Evolutionary conservation across 208 protist genomes (phyloP).

Genomic region (Tritrichomonas foetus): DNA sequence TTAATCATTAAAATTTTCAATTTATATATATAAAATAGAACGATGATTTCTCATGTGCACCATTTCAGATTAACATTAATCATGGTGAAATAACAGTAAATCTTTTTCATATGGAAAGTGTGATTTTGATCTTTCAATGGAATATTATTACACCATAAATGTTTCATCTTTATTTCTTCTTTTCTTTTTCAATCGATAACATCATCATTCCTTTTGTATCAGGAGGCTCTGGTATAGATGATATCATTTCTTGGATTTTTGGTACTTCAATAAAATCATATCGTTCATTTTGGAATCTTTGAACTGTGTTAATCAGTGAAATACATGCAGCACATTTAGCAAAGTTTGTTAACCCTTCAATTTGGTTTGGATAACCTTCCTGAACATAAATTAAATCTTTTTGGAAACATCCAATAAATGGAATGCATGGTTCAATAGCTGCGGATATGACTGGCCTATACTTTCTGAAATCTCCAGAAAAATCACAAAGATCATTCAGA

Average conservation of each 20-base stretch:
- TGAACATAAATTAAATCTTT: conserved; percentile 12
- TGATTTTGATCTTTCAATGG: no score
- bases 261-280: neutral
- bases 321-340: neutral
- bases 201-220: neutral
- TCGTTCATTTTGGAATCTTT: neutral
- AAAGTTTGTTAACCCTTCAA: neutral
- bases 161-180: no score
- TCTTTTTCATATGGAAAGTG: no score
- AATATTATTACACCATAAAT: no score
- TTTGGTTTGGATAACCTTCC: neutral
- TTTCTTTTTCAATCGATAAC: neutral
- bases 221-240: neutral
- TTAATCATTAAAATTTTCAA: no score
- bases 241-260: neutral
- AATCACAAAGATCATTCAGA: neutral
- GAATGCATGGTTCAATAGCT: neutral
- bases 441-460: neutral
- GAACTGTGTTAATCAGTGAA: neutral
- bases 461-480: neutral
- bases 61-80: no score
- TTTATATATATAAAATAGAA: no score
- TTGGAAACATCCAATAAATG: conserved; percentile 31
- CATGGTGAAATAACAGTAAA: no score
- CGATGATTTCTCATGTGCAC: no score